Conservation (phyloP, 2,329 filamentous ascomycete genomes). For the Blumeria hordei region DNA sequence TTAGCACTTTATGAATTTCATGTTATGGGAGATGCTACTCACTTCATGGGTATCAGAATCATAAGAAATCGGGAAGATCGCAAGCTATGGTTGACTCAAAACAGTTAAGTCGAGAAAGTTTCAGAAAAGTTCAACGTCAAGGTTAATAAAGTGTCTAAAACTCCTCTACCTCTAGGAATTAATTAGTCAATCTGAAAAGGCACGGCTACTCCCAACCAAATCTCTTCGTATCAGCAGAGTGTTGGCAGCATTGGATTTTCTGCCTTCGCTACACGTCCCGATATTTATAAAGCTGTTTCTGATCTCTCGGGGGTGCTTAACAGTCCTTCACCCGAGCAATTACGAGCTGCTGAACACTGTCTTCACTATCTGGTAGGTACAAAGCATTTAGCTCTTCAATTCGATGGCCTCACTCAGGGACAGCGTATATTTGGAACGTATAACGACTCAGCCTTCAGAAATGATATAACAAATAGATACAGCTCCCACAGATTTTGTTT, state of each 20-base stretch:
- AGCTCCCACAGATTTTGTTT: neutral
- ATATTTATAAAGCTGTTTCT: constrained; percentile 1
- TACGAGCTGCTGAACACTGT: neutral
- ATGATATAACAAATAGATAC: neutral
- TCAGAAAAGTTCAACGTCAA: neutral
- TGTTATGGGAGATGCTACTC: neutral
- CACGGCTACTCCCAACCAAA: neutral
- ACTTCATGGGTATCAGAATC: neutral
- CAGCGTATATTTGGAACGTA: neutral
- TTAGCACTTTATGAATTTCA: neutral
- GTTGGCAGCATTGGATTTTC: neutral
- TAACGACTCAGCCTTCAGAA: neutral
- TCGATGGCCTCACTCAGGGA: neutral
- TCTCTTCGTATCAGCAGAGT: neutral
- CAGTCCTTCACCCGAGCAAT: neutral
- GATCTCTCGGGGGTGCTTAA: neutral
- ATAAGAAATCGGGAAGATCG: neutral
- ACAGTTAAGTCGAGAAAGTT: neutral
- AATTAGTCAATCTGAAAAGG: neutral
- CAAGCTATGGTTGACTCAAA: neutral
- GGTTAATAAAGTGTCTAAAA: neutral
- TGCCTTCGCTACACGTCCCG: neutral
- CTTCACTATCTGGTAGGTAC: neutral
- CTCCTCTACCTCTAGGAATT: neutral
- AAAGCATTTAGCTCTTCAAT: neutral